Conservation (phyloP, 1,139 yeast species). For the Saccharomycopsis hybrid region DNA sequence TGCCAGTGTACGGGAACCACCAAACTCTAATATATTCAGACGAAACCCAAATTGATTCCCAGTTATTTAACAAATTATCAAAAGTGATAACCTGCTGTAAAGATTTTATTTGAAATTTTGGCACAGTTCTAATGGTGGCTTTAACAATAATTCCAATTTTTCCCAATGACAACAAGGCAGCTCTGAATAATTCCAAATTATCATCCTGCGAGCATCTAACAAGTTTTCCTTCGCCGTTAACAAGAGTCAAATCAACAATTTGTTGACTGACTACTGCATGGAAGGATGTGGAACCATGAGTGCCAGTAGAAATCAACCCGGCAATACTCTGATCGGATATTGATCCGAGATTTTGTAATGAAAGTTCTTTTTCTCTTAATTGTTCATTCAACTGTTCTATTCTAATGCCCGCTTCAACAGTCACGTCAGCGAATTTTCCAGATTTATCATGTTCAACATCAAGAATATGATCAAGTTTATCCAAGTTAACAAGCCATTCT, state of each 20-base stretch:
- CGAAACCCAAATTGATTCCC: constrained; percentile 79
- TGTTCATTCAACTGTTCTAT: constrained; percentile 69
- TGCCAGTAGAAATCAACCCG: constrained; percentile 92
- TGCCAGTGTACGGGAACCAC: constrained; percentile 95
- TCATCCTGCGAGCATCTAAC: constrained; percentile 63
- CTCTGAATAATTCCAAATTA: constrained; percentile 67
- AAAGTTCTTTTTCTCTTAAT: constrained; percentile 58
- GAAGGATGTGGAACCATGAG: constrained; percentile 91
- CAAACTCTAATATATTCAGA: constrained; percentile 89
- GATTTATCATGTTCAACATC: constrained; percentile 30
- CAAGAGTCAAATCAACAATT: constrained; percentile 66
- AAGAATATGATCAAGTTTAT: constrained; percentile 55
- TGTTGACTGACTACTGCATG: constrained; percentile 91
- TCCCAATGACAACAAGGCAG: constrained; percentile 83
- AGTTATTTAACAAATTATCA: constrained; percentile 49
- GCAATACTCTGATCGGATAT: constrained; percentile 92
- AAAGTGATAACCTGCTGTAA: constrained; percentile 77
- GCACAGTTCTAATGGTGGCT: constrained; percentile 83
- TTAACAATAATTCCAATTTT: constrained; percentile 85
- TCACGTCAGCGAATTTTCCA: constrained; percentile 76
- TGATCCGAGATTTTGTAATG: constrained; percentile 88
- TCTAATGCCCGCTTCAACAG: constrained; percentile 89
- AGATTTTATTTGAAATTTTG: constrained; percentile 75
- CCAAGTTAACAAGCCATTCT: constrained; percentile 90
- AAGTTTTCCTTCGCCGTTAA: constrained; percentile 67